phyloP scores from a whole-genome alignment of 2,329 filamentous ascomycete genomes.

The Hortaea sp. region DNA sequence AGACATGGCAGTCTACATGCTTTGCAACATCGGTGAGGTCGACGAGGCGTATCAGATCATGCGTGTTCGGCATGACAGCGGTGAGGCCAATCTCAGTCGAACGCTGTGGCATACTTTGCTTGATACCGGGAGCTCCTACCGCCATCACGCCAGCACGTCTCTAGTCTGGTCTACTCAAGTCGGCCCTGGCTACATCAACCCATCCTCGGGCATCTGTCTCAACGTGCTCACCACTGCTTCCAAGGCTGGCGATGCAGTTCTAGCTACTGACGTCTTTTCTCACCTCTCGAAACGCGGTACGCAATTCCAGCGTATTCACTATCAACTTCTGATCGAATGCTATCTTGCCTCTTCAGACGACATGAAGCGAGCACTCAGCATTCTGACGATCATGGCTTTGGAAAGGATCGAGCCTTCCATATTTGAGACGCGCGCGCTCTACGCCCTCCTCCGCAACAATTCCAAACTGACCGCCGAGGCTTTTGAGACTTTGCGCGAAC shows the following conservation, averaged over 20 bases:
- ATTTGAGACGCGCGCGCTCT: slow-evolving; percentile 55
- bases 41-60: slow-evolving; percentile 67
- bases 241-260: slow-evolving; percentile 52
- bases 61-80: slow-evolving; percentile 42
- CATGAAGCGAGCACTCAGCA: slow-evolving; percentile 54
- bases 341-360: slow-evolving; percentile 50
- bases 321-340: slow-evolving; percentile 66
- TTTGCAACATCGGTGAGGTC: slow-evolving; percentile 62
- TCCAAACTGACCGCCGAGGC: slow-evolving; percentile 40
- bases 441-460: slow-evolving; percentile 42
- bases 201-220: slow-evolving; percentile 54
- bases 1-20: slow-evolving; percentile 63
- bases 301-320: slow-evolving; percentile 57
- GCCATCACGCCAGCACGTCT: slow-evolving; percentile 51
- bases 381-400: slow-evolving; percentile 63
- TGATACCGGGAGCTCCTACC: slow-evolving; percentile 57
- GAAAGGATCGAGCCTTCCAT: slow-evolving; percentile 48
- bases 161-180: slow-evolving; percentile 65
- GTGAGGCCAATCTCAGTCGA: slow-evolving; percentile 34
- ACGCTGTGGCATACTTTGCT: slow-evolving; percentile 62
- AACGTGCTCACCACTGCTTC: slow-evolving; percentile 65
- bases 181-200: slow-evolving; percentile 47
- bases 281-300: slow-evolving; percentile 50
- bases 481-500: slow-evolving; percentile 46
- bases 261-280: slow-evolving; percentile 63